Percentiles rank a stretch among this genome's conserved stretches.
phyloP scores from a whole-genome alignment of 257 asterid species.

The Nicotiana paniculata region DNA sequence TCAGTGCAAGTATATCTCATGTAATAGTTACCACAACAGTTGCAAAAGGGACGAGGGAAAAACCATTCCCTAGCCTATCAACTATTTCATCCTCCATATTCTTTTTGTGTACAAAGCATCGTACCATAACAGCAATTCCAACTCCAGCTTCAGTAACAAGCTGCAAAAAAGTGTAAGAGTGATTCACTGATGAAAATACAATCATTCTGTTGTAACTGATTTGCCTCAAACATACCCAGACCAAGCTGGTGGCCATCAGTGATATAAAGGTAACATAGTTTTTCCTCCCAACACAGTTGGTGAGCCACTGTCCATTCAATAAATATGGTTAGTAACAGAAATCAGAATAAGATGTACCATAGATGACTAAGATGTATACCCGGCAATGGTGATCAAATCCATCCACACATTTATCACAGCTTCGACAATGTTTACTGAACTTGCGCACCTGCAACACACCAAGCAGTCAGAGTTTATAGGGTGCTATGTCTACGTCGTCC shows the following conservation, averaged over 20 bases:
- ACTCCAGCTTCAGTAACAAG: constrained; percentile 82
- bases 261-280: constrained; percentile 76
- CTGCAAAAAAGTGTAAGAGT: constrained; percentile 38
- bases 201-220: neutral
- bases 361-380: constrained; percentile 39
- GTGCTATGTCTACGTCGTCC: neutral
- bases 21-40: constrained; percentile 80
- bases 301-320: constrained; percentile 74
- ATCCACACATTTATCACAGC: constrained; percentile 99
- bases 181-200: neutral
- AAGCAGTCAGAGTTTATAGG: neutral
- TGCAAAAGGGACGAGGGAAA: constrained; percentile 93
- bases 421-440: constrained; percentile 97
- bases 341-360: constrained; percentile 2
- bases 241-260: constrained; percentile 80
- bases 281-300: constrained; percentile 92
- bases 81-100: constrained; percentile 84
- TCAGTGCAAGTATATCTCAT: constrained; percentile 7
- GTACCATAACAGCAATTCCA: constrained; percentile 82
- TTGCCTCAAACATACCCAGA: constrained; percentile 67
- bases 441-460: constrained; percentile 61
- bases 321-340: constrained; percentile 24
- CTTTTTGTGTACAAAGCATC: constrained; percentile 65
- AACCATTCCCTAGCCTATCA: constrained; percentile 90
- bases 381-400: constrained; percentile 99